phyloP scores from a whole-genome alignment of 2,329 filamentous ascomycete species.

The Pezicula carpinea region DNA sequence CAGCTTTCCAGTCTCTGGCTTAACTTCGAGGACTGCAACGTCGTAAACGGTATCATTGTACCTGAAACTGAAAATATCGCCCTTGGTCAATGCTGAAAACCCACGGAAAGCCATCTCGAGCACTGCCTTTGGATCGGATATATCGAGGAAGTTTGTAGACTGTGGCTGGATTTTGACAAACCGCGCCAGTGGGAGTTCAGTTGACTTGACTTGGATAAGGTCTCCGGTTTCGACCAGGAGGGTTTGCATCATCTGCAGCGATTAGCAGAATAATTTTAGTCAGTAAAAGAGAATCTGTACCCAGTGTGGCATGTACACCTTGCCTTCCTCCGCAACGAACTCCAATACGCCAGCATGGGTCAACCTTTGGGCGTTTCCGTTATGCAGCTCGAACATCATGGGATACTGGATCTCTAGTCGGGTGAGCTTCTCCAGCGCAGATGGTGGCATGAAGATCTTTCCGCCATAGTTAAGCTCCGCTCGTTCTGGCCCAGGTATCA shows the following conservation, averaged over 20 bases:
- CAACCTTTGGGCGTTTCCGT: slow-evolving; percentile 72
- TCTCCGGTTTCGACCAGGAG: slow-evolving; percentile 87
- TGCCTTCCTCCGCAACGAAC: slow-evolving; percentile 95
- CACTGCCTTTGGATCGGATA: slow-evolving; percentile 94
- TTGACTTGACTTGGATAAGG: slow-evolving; percentile 91
- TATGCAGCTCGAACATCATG: slow-evolving; percentile 93
- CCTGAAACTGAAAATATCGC: slow-evolving; percentile 91
- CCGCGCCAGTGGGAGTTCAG: slow-evolving; percentile 81
- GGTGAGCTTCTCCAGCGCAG: slow-evolving; percentile 93
- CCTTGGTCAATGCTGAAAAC: slow-evolving; percentile 89
- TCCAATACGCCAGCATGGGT: slow-evolving; percentile 95
- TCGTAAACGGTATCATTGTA: slow-evolving; percentile 96
- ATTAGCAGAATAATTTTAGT: background rate
- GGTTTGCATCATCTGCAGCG: slow-evolving; percentile 80
- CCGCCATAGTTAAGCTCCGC: slow-evolving; percentile 91
- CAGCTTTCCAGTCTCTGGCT: slow-evolving; percentile 77
- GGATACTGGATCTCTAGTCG: slow-evolving; percentile 95
- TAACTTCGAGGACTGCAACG: slow-evolving; percentile 89
- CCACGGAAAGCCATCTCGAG: slow-evolving; percentile 95
- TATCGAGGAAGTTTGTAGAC: slow-evolving; percentile 88
- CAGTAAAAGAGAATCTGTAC: slow-evolving; percentile 41
- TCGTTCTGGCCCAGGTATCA: slow-evolving; percentile 87
- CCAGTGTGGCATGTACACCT: slow-evolving; percentile 95
- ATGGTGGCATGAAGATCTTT: slow-evolving; percentile 96
- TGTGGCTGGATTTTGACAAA: slow-evolving; percentile 97